phyloP scores from a whole-genome alignment of 768 basidiomycete species.

The Boletus vermiculosoides region DNA sequence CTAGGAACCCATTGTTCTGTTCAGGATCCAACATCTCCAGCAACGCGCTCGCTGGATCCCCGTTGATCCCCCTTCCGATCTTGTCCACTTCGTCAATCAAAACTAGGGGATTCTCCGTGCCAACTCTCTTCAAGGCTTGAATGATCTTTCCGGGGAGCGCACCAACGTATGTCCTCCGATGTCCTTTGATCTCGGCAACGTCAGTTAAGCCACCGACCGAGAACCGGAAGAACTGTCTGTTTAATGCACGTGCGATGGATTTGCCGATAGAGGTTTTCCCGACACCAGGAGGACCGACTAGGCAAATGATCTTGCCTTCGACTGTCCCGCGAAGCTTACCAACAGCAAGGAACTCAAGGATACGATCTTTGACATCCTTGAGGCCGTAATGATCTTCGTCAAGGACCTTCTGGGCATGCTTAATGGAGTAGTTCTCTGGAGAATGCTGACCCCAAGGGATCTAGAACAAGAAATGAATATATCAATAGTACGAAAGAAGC shows the following conservation, averaged over 20 bases:
- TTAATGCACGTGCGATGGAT: slow-evolving; percentile 87
- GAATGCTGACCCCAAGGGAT: slow-evolving; percentile 98
- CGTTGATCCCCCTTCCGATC: slow-evolving; percentile 87
- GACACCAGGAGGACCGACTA: slow-evolving; percentile 96
- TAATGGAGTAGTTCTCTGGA: slow-evolving; percentile 86
- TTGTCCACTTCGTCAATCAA: slow-evolving; percentile 97
- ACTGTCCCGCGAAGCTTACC: slow-evolving; percentile 94
- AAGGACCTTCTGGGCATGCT: slow-evolving; percentile 78
- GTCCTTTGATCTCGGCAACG: slow-evolving; percentile 98
- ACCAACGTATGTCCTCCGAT: slow-evolving; percentile 94
- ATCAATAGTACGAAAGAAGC: neutral
- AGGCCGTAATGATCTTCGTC: slow-evolving; percentile 95
- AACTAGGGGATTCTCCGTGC: slow-evolving; percentile 91
- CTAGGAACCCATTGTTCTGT: slow-evolving; percentile 91
- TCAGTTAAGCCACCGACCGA: slow-evolving; percentile 96
- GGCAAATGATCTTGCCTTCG: slow-evolving; percentile 95
- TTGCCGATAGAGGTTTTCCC: slow-evolving; percentile 97
- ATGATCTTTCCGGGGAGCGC: slow-evolving; percentile 95
- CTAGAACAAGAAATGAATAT: slow-evolving; percentile 34
- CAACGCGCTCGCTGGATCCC: slow-evolving; percentile 88
- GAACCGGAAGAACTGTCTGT: slow-evolving; percentile 93
- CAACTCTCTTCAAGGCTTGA: slow-evolving; percentile 89
- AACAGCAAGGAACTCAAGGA: slow-evolving; percentile 93
- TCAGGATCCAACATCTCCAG: slow-evolving; percentile 94
- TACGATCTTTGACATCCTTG: slow-evolving; percentile 88